Base-by-base conservation (phyloP, 1,139 yeast species). In the Geotrichum macrosporum region DNA sequence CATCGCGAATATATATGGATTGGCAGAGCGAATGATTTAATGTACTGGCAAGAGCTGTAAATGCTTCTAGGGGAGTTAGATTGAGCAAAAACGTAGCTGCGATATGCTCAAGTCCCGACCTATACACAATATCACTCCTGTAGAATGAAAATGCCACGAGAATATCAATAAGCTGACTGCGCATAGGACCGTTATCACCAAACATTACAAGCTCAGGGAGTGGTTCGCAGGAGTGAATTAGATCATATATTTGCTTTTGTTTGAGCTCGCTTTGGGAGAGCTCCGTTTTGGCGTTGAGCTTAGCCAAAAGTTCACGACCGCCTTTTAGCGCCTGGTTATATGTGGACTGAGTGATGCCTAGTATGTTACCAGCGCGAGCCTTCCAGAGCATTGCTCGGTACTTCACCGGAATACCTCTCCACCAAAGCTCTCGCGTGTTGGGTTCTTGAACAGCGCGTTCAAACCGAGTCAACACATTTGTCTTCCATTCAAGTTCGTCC, bases 381-480 rank as follows among this genome's bases (percentile, higher is more conserved):
- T 66, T 63, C 89, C 89, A 82, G 4, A 81, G 67, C 12, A 62
- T 62, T 5, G 69, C 63, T 38, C 89, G 66, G 16, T 72, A 60
- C 33, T 61, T 58, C n/a, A 65, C 49, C 3, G 86, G 82, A 1
- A 82, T 63, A 1, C 86, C 86, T 45, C 84, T 66, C 86, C 87
- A 81, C 76, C 82, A 79, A 49, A 80, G 65, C 47, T 77, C 80
- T 45, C 80, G 68, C 5, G 75, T 67, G 15, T 66, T 57, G 0
- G 76, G 66, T 10, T 66, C 57, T 43, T 64, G 62, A 8, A 75
- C 58, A 35, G 67, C 65, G 8, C 58, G 51, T 22, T 62, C 59
- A 50, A 71, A 57, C 9, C 36, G 37, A 2, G 73, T 69, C 2
- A 73, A 53, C 9, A 80, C 67, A 36, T 67, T 61, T 13, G 57